A percentile compares a stretch with the other conserved stretches of the same genome.
phyloP scores from a whole-genome alignment of 192 early-diverging fungal species.

The Chytriomyces sp. region DNA sequence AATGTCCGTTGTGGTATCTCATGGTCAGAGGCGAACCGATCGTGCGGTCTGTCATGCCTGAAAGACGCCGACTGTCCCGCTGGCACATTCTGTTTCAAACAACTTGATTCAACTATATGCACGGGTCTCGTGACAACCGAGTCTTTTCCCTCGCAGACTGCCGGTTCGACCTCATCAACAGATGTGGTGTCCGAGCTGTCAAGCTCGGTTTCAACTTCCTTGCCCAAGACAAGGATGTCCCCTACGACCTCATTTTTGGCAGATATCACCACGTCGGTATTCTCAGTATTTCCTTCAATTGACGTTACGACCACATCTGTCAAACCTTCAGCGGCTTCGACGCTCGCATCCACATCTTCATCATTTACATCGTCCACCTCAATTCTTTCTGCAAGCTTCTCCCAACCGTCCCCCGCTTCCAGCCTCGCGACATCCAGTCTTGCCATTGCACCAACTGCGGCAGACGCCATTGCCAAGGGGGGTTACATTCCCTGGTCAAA shows the following conservation, averaged over 20 bases:
- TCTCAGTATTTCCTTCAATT: not conserved
- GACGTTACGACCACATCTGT: no score
- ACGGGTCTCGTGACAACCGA: not conserved
- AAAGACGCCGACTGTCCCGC: not conserved
- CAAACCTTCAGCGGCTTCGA: not conserved
- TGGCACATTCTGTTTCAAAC: not conserved
- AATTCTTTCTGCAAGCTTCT: not conserved
- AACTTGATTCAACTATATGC: not conserved
- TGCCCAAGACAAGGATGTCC: not conserved
- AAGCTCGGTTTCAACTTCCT: not conserved
- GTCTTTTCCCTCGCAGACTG: not conserved
- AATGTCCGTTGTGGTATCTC: no score
- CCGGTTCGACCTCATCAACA: not conserved
- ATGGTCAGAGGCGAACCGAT: no score
- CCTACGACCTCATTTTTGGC: not conserved
- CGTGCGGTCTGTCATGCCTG: no score
- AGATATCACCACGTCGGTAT: not conserved
- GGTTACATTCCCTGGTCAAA: constrained; percentile 10
- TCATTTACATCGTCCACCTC: not conserved
- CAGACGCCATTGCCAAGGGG: not conserved
- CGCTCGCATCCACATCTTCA: not conserved
- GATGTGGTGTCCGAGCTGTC: not conserved
- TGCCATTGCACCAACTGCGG: not conserved
- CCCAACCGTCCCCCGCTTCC: not conserved
- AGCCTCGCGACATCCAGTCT: not conserved